phyloP scores from a whole-genome alignment of 2,329 filamentous ascomycete species.

The Teratosphaeriaceae sp. region DNA sequence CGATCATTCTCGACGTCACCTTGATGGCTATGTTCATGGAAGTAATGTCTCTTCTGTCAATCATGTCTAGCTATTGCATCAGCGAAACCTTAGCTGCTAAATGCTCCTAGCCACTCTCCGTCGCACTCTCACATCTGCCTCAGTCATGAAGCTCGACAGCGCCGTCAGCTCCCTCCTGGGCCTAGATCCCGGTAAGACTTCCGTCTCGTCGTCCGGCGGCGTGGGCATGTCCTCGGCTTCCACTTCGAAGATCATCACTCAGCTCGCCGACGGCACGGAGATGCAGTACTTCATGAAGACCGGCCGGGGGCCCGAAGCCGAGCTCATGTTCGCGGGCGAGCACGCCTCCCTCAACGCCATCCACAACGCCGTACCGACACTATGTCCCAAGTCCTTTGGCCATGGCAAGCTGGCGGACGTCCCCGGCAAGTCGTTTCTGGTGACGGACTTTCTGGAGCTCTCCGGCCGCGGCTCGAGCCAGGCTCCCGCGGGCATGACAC shows the following conservation, averaged over 20 bases:
- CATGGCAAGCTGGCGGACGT: slow-evolving; percentile 53
- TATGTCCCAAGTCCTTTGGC: slow-evolving; percentile 71
- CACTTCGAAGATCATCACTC: slow-evolving; percentile 54
- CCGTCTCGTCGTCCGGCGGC: slow-evolving; percentile 55
- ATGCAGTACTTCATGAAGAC: slow-evolving; percentile 67
- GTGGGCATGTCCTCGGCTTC: slow-evolving; percentile 59
- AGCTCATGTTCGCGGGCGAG: slow-evolving; percentile 71
- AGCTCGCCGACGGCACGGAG: slow-evolving; percentile 41
- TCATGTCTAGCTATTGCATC: no score
- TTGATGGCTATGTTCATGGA: no score
- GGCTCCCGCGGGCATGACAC: slow-evolving; percentile 41
- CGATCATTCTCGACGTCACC: no score
- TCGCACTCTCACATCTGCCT: neutral
- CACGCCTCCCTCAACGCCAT: slow-evolving; percentile 80
- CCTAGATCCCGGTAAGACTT: slow-evolving; percentile 50
- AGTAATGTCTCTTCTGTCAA: no score
- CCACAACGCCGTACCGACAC: slow-evolving; percentile 59
- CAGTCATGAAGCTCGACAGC: slow-evolving; percentile 50
- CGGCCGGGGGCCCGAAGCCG: slow-evolving; percentile 51
- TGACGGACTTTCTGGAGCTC: slow-evolving; percentile 75
- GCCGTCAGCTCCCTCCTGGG: slow-evolving; percentile 56
- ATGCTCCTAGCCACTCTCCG: no score
- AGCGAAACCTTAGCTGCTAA: no score
- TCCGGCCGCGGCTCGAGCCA: slow-evolving; percentile 22
- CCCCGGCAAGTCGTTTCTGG: slow-evolving; percentile 48